phyloP scores from a whole-genome alignment of 106 monocot species.

The Phalaenopsis equestris region DNA sequence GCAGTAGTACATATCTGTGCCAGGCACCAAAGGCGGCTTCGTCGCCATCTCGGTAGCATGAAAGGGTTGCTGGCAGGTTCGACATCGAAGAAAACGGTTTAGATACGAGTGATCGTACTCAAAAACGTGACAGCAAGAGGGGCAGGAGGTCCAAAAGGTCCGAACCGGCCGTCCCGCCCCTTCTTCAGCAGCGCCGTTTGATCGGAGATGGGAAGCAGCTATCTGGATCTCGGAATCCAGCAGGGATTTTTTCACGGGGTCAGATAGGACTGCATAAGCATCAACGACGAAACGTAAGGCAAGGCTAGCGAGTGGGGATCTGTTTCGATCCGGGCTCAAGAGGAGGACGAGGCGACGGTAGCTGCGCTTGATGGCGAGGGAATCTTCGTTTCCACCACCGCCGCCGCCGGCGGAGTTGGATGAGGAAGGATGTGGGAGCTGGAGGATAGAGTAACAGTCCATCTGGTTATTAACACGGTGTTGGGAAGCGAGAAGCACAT shows the following conservation, averaged over 20 bases:
- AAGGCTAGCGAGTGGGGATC: constrained; percentile 16
- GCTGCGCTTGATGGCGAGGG: constrained; percentile 16
- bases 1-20: constrained; percentile 63
- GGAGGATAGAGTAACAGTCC: constrained; percentile 61
- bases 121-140: constrained; percentile 40
- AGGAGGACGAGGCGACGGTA: constrained; percentile 64
- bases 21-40: constrained; percentile 55
- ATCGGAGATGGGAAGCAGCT: constrained; percentile 2
- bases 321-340: constrained; percentile 35
- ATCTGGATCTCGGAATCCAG: constrained; percentile 38
- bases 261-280: constrained; percentile 36
- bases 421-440: constrained; percentile 18
- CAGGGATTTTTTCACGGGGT: constrained; percentile 35
- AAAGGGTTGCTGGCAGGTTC: constrained; percentile 40
- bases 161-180: not conserved
- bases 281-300: constrained; percentile 37
- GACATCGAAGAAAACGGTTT: constrained; percentile 37
- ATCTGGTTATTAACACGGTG: constrained; percentile 34
- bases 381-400: constrained; percentile 1
- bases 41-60: constrained; percentile 34
- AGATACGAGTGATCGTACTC: constrained; percentile 36
- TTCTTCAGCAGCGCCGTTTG: not conserved
- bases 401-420: not conserved
- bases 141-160: constrained; percentile 67
- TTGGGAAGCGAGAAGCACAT: constrained; percentile 57